These are phyloP conservation scores for Nicotiana noctiflora DNA, from an alignment of 257 asterid genomes.

Conservation along the genomic window DNA sequence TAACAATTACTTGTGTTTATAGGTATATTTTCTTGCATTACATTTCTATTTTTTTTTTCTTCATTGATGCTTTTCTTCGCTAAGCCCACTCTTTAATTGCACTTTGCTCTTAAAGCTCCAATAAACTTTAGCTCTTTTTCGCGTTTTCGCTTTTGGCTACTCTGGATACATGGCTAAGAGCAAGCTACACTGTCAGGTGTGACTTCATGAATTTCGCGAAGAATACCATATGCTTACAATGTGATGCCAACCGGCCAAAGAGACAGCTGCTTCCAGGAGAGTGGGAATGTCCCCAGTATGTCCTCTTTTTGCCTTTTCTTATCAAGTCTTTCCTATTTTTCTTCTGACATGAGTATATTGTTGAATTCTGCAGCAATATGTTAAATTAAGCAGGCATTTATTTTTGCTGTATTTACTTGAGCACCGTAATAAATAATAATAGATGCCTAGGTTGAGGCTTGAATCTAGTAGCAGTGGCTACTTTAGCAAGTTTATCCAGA, in stretches of 20 bases:
- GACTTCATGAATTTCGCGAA: conserved; percentile 95
- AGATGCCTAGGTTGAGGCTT: not conserved
- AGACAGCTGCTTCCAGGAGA: conserved; percentile 98
- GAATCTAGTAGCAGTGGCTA: not conserved
- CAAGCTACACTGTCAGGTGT: conserved; percentile 49
- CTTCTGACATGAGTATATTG: not conserved
- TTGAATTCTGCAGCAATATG: not conserved
- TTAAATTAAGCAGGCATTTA: not conserved
- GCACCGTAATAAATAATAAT: not conserved
- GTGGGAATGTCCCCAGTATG: conserved; percentile 97
- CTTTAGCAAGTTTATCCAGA: not conserved
- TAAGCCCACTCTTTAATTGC: too few relatives aligned
- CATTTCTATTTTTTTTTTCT: too few relatives aligned
- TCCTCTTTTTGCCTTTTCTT: not conserved
- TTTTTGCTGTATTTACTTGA: not conserved
- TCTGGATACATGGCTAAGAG: not conserved
- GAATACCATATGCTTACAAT: conserved; percentile 81
- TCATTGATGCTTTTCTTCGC: too few relatives aligned
- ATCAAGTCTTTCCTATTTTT: not conserved
- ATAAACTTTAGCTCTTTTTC: too few relatives aligned
- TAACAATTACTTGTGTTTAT: too few relatives aligned
- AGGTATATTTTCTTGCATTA: too few relatives aligned
- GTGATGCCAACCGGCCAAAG: conserved; percentile 98
- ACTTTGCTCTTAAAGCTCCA: too few relatives aligned
- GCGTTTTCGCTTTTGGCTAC: too few relatives aligned